Evolutionary conservation across 2,329 filamentous ascomycete species (phyloP).

Genomic region (Phaeophleospora eucalypticola): DNA sequence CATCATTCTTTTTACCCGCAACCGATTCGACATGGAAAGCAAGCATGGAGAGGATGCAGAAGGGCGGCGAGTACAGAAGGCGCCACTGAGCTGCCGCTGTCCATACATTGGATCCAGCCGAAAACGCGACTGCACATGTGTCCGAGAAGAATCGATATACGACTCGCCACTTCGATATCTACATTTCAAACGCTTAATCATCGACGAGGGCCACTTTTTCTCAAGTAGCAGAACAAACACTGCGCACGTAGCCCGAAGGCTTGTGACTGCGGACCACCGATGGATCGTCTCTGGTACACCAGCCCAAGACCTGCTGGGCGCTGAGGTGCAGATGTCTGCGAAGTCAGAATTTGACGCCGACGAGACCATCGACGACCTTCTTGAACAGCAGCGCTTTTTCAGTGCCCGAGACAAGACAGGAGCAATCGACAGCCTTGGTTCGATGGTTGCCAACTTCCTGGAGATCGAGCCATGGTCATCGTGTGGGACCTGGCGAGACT

Average conservation of each 20-base stretch:
- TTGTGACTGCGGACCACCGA: slow-evolving; percentile 61
- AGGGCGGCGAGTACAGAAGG: slow-evolving; percentile 37
- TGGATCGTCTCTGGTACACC: slow-evolving; percentile 94
- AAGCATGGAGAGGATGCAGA: slow-evolving; percentile 46
- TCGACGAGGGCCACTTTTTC: slow-evolving; percentile 87
- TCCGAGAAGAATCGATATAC: slow-evolving; percentile 41
- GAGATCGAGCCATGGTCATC: slow-evolving; percentile 77
- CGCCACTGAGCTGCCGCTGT: slow-evolving; percentile 32
- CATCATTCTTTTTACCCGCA: slow-evolving; percentile 71
- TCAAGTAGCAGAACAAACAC: slow-evolving; percentile 63
- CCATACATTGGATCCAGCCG: slow-evolving; percentile 44
- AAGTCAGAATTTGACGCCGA: slow-evolving; percentile 22
- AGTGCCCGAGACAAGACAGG: slow-evolving; percentile 37
- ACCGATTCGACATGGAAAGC: slow-evolving; percentile 66
- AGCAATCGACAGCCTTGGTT: slow-evolving; percentile 58
- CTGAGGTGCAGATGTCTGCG: slow-evolving; percentile 57
- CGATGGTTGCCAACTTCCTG: slow-evolving; percentile 65
- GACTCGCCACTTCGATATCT: slow-evolving; percentile 63
- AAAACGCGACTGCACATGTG: slow-evolving; percentile 43
- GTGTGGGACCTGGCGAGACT: slow-evolving; percentile 63
- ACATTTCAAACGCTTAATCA: slow-evolving; percentile 83
- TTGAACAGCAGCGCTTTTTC: slow-evolving; percentile 41
- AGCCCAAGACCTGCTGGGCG: slow-evolving; percentile 74
- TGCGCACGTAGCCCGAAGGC: slow-evolving; percentile 50
- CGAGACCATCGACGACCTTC: slow-evolving; percentile 20